These are phyloP conservation scores for Ophiosphaerella herpotricha DNA, from an alignment of 2,329 filamentous ascomycete genomes.

Conservation along the genomic window DNA sequence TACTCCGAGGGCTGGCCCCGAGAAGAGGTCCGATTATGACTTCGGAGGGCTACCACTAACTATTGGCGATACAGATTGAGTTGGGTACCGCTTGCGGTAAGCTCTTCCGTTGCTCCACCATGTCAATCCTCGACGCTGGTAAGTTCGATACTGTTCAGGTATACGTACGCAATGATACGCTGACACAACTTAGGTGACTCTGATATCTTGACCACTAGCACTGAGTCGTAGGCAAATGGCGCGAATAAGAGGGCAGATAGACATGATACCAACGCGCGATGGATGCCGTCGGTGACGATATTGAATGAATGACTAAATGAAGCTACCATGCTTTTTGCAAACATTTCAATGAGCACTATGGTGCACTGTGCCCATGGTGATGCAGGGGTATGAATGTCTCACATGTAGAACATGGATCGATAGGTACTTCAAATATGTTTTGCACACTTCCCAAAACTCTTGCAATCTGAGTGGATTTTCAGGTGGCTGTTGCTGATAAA, in stretches of 20 bases:
- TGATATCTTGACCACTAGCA: constrained; percentile 85
- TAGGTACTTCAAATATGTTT: not conserved
- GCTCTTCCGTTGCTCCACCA: constrained; percentile 97
- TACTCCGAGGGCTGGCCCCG: constrained; percentile 68
- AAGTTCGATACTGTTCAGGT: constrained; percentile 13
- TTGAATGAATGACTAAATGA: constrained; percentile 34
- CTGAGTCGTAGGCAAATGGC: constrained; percentile 31
- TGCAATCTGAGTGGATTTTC: not conserved
- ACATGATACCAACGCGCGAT: constrained; percentile 32
- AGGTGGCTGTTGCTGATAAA: not conserved
- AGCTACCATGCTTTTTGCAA: constrained; percentile 18
- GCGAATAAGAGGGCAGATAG: constrained; percentile 17
- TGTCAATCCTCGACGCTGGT: constrained; percentile 94
- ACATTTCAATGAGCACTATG: not conserved
- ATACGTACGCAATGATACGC: not conserved
- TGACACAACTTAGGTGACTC: constrained; percentile 63
- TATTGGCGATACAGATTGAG: constrained; percentile 75
- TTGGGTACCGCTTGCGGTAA: constrained; percentile 98
- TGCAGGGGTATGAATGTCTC: no score
- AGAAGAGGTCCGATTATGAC: constrained; percentile 82
- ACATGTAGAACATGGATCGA: not conserved
- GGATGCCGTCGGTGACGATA: constrained; percentile 26
- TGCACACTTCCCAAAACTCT: not conserved
- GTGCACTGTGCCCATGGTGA: not conserved
- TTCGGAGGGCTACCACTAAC: constrained; percentile 87